Evolutionary conservation across 768 basidiomycete genomes (phyloP).

Genomic region (Lactifluus echinatus): DNA sequence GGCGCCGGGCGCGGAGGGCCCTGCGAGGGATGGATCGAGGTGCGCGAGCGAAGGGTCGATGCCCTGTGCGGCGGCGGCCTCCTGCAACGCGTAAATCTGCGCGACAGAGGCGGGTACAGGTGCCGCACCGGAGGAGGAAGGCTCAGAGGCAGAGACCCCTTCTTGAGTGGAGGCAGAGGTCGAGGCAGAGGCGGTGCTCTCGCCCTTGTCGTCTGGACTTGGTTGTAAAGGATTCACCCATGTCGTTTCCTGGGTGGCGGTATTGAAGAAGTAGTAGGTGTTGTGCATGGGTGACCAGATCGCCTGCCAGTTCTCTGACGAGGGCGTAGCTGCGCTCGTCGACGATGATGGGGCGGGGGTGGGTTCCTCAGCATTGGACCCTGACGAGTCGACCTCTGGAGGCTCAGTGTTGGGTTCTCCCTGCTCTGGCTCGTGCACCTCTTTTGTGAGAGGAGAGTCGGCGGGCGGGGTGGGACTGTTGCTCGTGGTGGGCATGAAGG

Average conservation of each 20-base stretch:
- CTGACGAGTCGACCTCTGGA: not conserved
- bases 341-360: not conserved
- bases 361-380: not conserved
- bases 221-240: constrained; percentile 69
- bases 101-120: constrained; percentile 26
- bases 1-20: constrained; percentile 29
- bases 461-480: constrained; percentile 4
- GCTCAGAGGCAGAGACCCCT: constrained; percentile 22
- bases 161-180: constrained; percentile 21
- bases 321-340: constrained; percentile 8
- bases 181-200: constrained; percentile 21
- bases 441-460: not conserved
- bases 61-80: constrained; percentile 66
- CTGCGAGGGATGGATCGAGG: constrained; percentile 63
- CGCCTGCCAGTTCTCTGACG: constrained; percentile 57
- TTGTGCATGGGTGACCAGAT: constrained; percentile 70
- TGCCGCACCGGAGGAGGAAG: constrained; percentile 25
- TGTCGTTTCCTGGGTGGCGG: constrained; percentile 67
- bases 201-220: not conserved
- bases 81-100: constrained; percentile 43
- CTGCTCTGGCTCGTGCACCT: not conserved
- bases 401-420: not conserved
- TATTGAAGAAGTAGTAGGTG: constrained; percentile 81
- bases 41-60: constrained; percentile 77
- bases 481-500: constrained; percentile 10